Conservation (phyloP, 1,284 basidiomycete genomes). For the Erythrobasidium hasegawianum region DNA sequence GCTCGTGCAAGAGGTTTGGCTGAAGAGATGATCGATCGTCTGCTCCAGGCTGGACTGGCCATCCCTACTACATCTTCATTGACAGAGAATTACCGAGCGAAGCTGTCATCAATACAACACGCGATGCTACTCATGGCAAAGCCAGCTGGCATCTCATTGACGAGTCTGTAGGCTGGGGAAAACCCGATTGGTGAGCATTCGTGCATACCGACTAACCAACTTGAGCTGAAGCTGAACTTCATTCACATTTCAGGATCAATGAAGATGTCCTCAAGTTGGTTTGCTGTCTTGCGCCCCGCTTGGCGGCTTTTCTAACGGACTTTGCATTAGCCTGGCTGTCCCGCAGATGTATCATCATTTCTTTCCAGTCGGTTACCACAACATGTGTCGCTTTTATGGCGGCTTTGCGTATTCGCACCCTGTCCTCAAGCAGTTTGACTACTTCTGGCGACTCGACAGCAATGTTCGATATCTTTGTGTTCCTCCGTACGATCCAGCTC, state of each 20-base stretch:
- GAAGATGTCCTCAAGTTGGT: too few relatives aligned
- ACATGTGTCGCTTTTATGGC: constrained; percentile 8
- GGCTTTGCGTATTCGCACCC: constrained; percentile 16
- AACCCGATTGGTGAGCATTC: neutral
- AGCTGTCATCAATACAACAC: constrained; percentile 7
- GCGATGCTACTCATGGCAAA: constrained; percentile 10
- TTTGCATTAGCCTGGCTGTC: neutral
- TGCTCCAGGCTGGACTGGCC: constrained; percentile 1
- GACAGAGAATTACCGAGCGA: constrained; percentile 1
- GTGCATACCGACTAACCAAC: neutral
- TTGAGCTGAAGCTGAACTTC: too few relatives aligned
- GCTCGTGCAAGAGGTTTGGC: neutral
- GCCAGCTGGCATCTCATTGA: constrained; percentile 7
- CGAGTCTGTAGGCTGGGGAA: constrained; percentile 9
- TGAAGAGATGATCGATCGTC: neutral
- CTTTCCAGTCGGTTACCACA: constrained; percentile 18
- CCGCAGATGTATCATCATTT: constrained; percentile 16
- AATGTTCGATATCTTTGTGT: constrained; percentile 14
- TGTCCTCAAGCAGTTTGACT: neutral
- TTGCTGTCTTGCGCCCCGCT: too few relatives aligned
- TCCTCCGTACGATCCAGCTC: constrained; percentile 12
- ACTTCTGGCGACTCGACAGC: constrained; percentile 17
- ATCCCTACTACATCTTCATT: constrained; percentile 19
- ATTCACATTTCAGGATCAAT: too few relatives aligned
- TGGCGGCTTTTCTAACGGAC: too few relatives aligned